Percentiles rank a stretch among this genome's conserved stretches.
Evolutionary conservation across 2,329 filamentous ascomycete genomes (phyloP).

Genomic region (Bipolaris cookei): DNA sequence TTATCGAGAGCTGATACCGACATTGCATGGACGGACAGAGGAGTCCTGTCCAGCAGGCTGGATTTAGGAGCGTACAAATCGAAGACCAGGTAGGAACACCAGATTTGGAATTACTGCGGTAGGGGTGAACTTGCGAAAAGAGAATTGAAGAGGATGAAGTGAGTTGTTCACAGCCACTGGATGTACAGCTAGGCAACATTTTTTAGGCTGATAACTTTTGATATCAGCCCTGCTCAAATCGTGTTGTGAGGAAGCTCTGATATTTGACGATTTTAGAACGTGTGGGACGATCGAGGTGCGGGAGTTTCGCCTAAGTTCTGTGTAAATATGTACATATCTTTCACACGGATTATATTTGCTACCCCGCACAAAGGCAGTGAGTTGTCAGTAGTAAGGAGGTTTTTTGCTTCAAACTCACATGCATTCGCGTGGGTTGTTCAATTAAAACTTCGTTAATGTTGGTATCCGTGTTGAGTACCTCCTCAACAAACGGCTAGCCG

Average conservation of each 20-base stretch:
- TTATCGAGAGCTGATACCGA: no score
- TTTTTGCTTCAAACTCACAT: not conserved
- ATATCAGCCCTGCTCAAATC: not conserved
- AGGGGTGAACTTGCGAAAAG: no score
- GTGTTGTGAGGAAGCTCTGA: not conserved
- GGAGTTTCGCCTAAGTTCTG: not conserved
- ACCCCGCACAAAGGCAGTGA: not conserved
- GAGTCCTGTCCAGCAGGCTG: no score
- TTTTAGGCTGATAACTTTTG: not conserved
- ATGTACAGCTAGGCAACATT: no score
- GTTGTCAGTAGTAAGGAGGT: not conserved
- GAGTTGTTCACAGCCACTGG: no score
- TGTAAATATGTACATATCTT: not conserved
- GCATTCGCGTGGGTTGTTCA: not conserved
- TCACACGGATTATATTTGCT: not conserved
- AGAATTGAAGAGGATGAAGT: no score
- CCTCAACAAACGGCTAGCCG: constrained; percentile 1
- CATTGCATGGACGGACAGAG: no score
- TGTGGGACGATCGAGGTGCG: not conserved
- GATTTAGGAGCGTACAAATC: no score
- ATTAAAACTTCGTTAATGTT: not conserved
- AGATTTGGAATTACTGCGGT: no score
- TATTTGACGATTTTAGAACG: not conserved
- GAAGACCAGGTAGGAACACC: no score
- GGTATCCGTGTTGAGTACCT: constrained; percentile 1